These are phyloP conservation scores for Suhomyces kilbournensis DNA, from an alignment of 805 yeast genomes.

Conservation along the genomic window DNA sequence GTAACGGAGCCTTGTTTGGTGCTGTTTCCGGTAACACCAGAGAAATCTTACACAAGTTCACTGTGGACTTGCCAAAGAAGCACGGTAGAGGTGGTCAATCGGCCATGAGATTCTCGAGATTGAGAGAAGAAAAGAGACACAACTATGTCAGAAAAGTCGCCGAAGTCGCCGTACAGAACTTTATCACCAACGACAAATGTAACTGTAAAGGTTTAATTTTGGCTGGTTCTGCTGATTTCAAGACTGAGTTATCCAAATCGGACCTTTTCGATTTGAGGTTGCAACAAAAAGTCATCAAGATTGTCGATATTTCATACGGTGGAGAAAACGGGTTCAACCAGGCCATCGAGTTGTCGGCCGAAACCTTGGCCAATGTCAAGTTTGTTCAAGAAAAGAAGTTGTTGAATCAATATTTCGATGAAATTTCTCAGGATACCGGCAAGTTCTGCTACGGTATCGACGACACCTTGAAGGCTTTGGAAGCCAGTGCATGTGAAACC, in stretches of 20 bases:
- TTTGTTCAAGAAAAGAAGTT: slow-evolving; percentile 98
- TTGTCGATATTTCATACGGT: slow-evolving; percentile 97
- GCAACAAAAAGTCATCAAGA: slow-evolving; percentile 79
- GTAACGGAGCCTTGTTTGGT: slow-evolving; percentile 97
- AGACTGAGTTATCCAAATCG: slow-evolving; percentile 87
- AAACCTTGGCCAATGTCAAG: slow-evolving; percentile 93
- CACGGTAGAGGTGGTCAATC: slow-evolving; percentile 99
- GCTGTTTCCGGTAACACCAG: slow-evolving; percentile 94
- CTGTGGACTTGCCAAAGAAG: slow-evolving; percentile 96
- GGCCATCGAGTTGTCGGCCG: slow-evolving; percentile 97
- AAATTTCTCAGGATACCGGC: slow-evolving; percentile 96
- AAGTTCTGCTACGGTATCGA: slow-evolving; percentile 97
- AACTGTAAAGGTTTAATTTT: slow-evolving; percentile 91
- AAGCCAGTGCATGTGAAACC: slow-evolving; percentile 92
- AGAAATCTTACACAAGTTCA: slow-evolving; percentile 92
- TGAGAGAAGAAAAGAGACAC: slow-evolving; percentile 98
- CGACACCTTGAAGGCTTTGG: slow-evolving; percentile 94
- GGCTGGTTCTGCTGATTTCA: slow-evolving; percentile 99
- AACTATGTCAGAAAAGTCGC: slow-evolving; percentile 98
- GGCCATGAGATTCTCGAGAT: slow-evolving; percentile 97
- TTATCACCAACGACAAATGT: slow-evolving; percentile 91
- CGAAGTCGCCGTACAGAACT: slow-evolving; percentile 96
- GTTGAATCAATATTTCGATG: slow-evolving; percentile 89
- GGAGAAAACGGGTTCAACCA: slow-evolving; percentile 99
- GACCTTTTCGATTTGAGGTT: slow-evolving; percentile 92